Base-by-base conservation (phyloP, 176 grass and related monocot genomes). In the Oropetium thomaeum region DNA sequence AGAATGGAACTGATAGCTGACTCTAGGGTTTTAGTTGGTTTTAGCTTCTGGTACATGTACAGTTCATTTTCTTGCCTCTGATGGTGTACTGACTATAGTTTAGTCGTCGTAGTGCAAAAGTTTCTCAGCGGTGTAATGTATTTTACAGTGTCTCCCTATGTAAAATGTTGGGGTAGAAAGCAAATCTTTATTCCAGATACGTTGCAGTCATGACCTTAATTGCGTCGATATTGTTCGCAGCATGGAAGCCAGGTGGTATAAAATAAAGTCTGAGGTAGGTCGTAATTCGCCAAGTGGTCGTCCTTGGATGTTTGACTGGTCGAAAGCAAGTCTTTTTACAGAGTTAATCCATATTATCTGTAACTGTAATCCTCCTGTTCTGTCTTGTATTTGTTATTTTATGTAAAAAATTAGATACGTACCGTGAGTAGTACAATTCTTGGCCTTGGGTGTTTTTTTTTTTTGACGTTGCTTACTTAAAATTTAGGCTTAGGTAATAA, bases 41-140 rank as follows among this genome's bases (percentile, higher is more conserved):
- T 81, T 37, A 81, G 31, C 4, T 86, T 71, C 16, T 20, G 6
- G 15, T 27, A 4, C 13, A 41, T 80, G 70, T 81, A 62, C 54
- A 81, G 70, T 71, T 44, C 3, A 26, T 30, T 65, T 11, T 8
- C 3, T 1, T 25, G 13, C 7, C 16, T 0, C 5, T 8, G 23
- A 32, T 39, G 23, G 25, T 53, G 10, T 26, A 41, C 48, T 73
- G 51, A 74, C 40, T 31, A 19, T 79, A 79, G 76, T 25, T 3
- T 67, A 74, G 80, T 65, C 60, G 30, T 31, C 30, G 39, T 20
- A 48, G 51, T 19, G 39, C 26, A 10, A 48, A 53, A 53, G 54
- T 9, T 23, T 55, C 8, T 55, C 52, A 13, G 23, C 23, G 23
- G 23, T 13, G 23, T 10, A 12, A 25, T 54, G 22, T 10, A 19